A percentile compares a stretch with the other conserved stretches of the same genome.
Evolutionary conservation across 163 green algal genomes (phyloP).

Genomic region (Chlorella variabilis): DNA sequence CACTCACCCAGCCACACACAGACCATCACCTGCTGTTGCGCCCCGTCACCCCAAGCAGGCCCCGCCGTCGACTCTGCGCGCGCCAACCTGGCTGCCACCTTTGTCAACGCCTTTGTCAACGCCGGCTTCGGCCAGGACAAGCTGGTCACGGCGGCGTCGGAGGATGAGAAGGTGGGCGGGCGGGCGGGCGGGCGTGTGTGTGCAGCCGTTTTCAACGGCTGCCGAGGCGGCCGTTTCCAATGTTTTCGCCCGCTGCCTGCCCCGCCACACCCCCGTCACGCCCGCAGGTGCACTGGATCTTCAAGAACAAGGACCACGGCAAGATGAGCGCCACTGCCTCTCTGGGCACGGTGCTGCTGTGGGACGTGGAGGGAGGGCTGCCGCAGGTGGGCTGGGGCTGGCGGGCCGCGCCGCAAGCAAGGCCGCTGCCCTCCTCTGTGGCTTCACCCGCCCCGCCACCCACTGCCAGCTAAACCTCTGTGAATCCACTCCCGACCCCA

Average conservation of each 20-base stretch:
- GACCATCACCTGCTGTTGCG: background rate
- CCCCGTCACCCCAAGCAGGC: constrained; percentile 12
- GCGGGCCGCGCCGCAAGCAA: no score
- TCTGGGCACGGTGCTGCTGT: constrained; percentile 93
- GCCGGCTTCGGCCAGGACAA: constrained; percentile 93
- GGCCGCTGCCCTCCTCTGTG: no score
- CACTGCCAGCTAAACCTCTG: no score
- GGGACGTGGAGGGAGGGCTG: constrained; percentile 97
- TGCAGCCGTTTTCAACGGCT: no score
- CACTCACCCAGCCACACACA: background rate
- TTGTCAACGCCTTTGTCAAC: constrained; percentile 99
- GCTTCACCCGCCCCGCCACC: no score
- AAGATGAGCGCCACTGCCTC: constrained; percentile 93
- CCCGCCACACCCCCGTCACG: background rate
- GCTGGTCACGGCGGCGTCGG: constrained; percentile 64
- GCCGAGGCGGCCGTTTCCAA: no score
- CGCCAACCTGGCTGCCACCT: constrained; percentile 94
- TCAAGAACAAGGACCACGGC: constrained; percentile 95
- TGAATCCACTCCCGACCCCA: no score
- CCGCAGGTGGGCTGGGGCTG: constrained; percentile 68
- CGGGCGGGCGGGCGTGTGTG: background rate
- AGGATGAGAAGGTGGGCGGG: constrained; percentile 38
- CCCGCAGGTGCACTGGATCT: constrained; percentile 86
- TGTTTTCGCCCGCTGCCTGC: background rate
- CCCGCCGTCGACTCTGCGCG: constrained; percentile 88